A percentile compares a stretch with the other conserved stretches of the same genome.
Conservation (phyloP, 305 asterid genomes). For the Fraxinus albicans region DNA sequence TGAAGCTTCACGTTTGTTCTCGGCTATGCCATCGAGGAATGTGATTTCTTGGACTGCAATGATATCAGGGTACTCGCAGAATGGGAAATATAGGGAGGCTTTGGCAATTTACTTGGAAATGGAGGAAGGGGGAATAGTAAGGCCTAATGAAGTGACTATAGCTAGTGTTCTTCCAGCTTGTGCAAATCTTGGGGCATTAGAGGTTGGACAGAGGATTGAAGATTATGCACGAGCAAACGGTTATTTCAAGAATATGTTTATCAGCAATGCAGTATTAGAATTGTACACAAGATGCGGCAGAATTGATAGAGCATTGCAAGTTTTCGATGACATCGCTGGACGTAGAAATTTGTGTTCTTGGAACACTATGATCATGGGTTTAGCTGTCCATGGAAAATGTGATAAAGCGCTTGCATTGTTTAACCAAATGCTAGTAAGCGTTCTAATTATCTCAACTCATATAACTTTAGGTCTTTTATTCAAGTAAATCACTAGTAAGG, state of each 20-base stretch:
- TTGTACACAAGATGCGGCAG: slow-evolving; percentile 73
- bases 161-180: slow-evolving; percentile 93
- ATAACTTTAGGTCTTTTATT: neutral
- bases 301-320: slow-evolving; percentile 58
- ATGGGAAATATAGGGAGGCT: slow-evolving; percentile 68
- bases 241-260: slow-evolving; percentile 53
- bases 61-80: slow-evolving; percentile 76
- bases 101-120: slow-evolving; percentile 60
- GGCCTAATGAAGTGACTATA: slow-evolving; percentile 80
- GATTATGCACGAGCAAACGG: slow-evolving; percentile 71
- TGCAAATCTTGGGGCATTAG: slow-evolving; percentile 85
- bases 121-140: slow-evolving; percentile 55
- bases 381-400: slow-evolving; percentile 86
- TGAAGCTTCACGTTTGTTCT: slow-evolving; percentile 58
- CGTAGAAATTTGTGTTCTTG: slow-evolving; percentile 73
- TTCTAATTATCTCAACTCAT: slow-evolving; percentile 9
- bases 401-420: slow-evolving; percentile 59
- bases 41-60: slow-evolving; percentile 86
- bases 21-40: slow-evolving; percentile 59
- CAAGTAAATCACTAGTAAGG: neutral
- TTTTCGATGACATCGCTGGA: slow-evolving; percentile 63
- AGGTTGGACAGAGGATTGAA: slow-evolving; percentile 75
- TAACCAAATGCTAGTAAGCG: slow-evolving; percentile 62
- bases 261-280: slow-evolving; percentile 66
- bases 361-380: slow-evolving; percentile 91